These are phyloP conservation scores for Talaromyces funiculosus DNA, from an alignment of 2,329 filamentous ascomycete genomes.

Conservation along the genomic window DNA sequence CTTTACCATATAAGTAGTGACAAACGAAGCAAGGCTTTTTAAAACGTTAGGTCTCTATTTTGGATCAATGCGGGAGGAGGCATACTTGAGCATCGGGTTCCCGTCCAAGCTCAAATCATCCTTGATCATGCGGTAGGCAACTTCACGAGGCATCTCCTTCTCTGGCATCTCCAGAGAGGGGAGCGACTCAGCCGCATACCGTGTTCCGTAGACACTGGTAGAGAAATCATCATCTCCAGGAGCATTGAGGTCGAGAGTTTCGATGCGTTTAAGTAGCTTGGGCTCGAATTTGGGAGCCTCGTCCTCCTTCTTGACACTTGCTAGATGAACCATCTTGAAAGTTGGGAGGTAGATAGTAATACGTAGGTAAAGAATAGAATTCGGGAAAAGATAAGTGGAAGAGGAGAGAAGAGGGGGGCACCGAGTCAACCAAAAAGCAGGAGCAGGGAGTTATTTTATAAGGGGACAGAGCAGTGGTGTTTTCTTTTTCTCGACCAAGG, in stretches of 20 bases:
- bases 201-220: conserved; percentile 81
- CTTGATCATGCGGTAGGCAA: conserved; percentile 96
- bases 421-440: neutral
- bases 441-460: neutral
- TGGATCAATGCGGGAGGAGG: conserved; percentile 7
- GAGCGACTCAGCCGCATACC: conserved; percentile 73
- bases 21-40: conserved; percentile 81
- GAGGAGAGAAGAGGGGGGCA: too few relatives aligned
- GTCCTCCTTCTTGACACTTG: conserved; percentile 32
- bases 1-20: conserved; percentile 88
- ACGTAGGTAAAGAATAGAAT: neutral
- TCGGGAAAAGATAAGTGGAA: neutral
- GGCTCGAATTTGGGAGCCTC: conserved; percentile 31
- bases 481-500: neutral
- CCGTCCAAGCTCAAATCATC: conserved; percentile 89
- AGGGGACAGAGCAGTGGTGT: neutral
- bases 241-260: conserved; percentile 43
- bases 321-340: conserved; percentile 39
- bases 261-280: conserved; percentile 35
- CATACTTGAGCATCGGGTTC: conserved; percentile 68
- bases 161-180: conserved; percentile 85
- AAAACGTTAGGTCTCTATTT: neutral
- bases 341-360: too few relatives aligned
- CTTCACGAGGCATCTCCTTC: conserved; percentile 78
- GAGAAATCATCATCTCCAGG: conserved; percentile 50